Base-by-base conservation (phyloP, 805 yeast species). In the Brettanomyces custersianus region DNA sequence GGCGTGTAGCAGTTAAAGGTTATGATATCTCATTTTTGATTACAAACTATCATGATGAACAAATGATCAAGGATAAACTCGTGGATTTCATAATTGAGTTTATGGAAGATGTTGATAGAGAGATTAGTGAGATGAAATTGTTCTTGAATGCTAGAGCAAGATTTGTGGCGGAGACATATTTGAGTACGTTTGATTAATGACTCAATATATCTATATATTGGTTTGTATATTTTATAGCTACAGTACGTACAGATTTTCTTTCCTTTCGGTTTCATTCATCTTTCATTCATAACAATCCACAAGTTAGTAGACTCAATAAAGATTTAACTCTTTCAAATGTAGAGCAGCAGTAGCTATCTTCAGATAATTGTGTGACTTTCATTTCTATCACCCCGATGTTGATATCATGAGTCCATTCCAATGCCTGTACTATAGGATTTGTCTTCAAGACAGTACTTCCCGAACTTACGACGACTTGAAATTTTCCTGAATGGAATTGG, bases 71-170 rank as follows among this genome's bases (percentile, higher is more conserved):
- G 64, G 88, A 81, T 51, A 92, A 92, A 62, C 72, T 92, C 49
- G 95, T 92, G 30, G 98, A 92, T 60, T 92, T 92, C 59, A 88
- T 92, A 48, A 86, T 92, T 48, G 97, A 92, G 64, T 92, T 92
- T 59, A 88, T 92, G 97, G 97, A 92, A 60, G 98, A 88, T 54
- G 98, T 92, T 15, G 98, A 92, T 60, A 90, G 87, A 65, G 98
- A 92, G 61, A 92, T 92, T 54, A 85, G 96, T 60, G 98, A 92
- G 59, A 92, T 92, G 94, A 92, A 92, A 63, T 71, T 92, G 59
- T 92, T 90, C 59, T 73, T 92, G 57, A 92, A 92, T 55, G 96
- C 98, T 11, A 76, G 98, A 55, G 98, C 98, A 11, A 81, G 98
- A 67, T 90, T 86, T 42, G 94, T 87, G 33, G 98, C 98, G 20